A percentile compares a stretch with the other conserved stretches of the same genome.
Conservation (phyloP, 208 protist genomes). For the Leishmania braziliensis region DNA sequence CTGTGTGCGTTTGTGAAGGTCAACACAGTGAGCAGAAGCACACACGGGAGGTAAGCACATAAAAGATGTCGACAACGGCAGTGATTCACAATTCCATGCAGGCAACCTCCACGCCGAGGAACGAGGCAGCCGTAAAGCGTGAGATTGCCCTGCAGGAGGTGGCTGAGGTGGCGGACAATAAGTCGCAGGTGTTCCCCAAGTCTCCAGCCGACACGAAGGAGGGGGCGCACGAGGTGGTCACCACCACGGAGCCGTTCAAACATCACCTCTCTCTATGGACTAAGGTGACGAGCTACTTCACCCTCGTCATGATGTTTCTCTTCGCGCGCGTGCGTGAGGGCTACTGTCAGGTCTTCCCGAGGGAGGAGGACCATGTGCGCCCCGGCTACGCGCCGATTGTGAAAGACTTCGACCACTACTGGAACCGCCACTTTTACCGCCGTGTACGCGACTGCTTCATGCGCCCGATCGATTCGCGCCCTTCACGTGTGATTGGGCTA, state of each 20-base stretch:
- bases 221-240: constrained; percentile 2
- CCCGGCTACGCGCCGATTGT: constrained; percentile 96
- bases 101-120: constrained; percentile 13
- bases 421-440: constrained; percentile 92
- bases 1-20: background rate
- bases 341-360: constrained; percentile 58
- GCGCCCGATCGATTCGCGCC: constrained; percentile 91
- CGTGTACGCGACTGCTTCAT: constrained; percentile 92
- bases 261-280: constrained; percentile 45
- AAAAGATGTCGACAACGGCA: constrained; percentile 15
- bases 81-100: constrained; percentile 21
- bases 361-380: constrained; percentile 23
- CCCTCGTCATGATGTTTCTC: constrained; percentile 53
- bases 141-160: constrained; percentile 24
- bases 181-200: constrained; percentile 25
- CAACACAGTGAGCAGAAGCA: background rate
- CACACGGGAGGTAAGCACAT: background rate
- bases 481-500: constrained; percentile 93
- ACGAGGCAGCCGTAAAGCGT: constrained; percentile 27
- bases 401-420: constrained; percentile 95
- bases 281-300: constrained; percentile 59
- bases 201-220: constrained; percentile 14
- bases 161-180: constrained; percentile 26
- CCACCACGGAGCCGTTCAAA: constrained; percentile 32
- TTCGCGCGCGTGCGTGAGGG: constrained; percentile 61